Percentiles rank a stretch among this genome's conserved stretches.
Evolutionary conservation across 2,329 filamentous ascomycete genomes (phyloP).

Genomic region (Colletotrichum falcatum): DNA sequence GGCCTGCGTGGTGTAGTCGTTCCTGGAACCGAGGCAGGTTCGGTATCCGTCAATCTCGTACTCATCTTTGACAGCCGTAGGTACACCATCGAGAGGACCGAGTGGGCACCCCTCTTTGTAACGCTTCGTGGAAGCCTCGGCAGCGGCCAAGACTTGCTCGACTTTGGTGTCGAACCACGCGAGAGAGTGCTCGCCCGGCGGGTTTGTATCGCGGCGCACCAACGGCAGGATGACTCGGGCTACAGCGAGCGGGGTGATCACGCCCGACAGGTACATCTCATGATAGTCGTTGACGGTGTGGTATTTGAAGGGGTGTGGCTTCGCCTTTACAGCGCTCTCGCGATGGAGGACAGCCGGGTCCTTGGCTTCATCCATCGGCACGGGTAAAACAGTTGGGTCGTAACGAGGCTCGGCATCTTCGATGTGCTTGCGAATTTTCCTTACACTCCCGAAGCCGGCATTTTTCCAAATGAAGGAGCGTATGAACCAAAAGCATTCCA

Average conservation of each 20-base stretch:
- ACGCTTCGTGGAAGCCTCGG: slow-evolving; percentile 57
- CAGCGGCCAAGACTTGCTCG: slow-evolving; percentile 56
- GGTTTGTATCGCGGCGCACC: slow-evolving; percentile 54
- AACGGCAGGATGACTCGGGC: slow-evolving; percentile 59
- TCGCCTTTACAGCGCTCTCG: slow-evolving; percentile 31
- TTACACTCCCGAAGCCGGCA: slow-evolving; percentile 71
- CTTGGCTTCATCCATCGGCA: slow-evolving; percentile 59
- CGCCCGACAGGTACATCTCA: slow-evolving; percentile 57
- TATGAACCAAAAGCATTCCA: slow-evolving; percentile 66
- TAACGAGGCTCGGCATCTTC: slow-evolving; percentile 62
- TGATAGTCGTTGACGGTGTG: slow-evolving; percentile 60
- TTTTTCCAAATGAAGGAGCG: slow-evolving; percentile 71
- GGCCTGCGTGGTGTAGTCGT: slow-evolving; percentile 67
- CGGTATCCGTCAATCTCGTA: slow-evolving; percentile 80
- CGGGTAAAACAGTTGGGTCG: slow-evolving; percentile 60
- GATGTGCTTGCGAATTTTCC: slow-evolving; percentile 63
- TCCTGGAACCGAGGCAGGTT: slow-evolving; percentile 71
- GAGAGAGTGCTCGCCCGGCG: slow-evolving; percentile 54
- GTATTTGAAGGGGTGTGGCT: slow-evolving; percentile 35
- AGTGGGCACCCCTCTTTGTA: slow-evolving; percentile 68
- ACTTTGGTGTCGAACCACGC: slow-evolving; percentile 60
- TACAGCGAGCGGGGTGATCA: slow-evolving; percentile 60
- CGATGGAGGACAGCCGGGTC: slow-evolving; percentile 36
- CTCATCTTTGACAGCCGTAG: slow-evolving; percentile 81
- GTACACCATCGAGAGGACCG: slow-evolving; percentile 77